Evolutionary conservation across 108 stramenopile genomes (phyloP), one percentile per base, ranked within the genome.

Genomic region (Skeletonema costatum): DNA sequence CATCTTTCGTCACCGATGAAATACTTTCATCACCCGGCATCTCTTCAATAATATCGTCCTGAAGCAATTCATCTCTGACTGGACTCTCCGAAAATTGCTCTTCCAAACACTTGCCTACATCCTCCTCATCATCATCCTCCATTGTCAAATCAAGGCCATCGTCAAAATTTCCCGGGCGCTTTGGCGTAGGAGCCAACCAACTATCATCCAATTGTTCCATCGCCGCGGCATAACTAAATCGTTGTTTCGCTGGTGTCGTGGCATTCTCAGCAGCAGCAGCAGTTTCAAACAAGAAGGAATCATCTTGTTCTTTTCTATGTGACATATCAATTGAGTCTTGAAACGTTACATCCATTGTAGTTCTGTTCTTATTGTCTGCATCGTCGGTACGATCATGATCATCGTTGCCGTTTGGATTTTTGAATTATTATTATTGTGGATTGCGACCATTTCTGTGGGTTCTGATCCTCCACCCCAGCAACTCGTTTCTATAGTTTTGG

Each of bases 121-220:
- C 16, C 5, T 3, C 44, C 44, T 46, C 44, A 3, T 46, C 44
- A 3, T 41, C 10, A 7, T 46, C 44, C 44, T 46, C 44, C 3
- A 46, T 46, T 46, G 44, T n/a, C 16, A n/a, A 46, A 46, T 46
- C 44, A 46, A 46, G 44, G 3, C 44, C 3, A 46, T 46, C 4
- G 3, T 46, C 44, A 4, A 0, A 42, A 46, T 46, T 16, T 0
- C 16, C 16, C 44, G 44, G 44, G 2, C 16, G 44, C 16, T 46
- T 46, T 11, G 44, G 44, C 2, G 44, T 46, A n/a, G 44, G 44
- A n/a, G 44, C 44, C 16, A 46, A 5, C 44, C 44, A 46, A 46
- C 44, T 46, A 46, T 58, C 58, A 30, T 75, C 75, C 42, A 75
- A 60, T 61, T 66, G 65, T 29, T 75, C 75, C 75, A 75, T 61